Evolutionary conservation across 2,329 filamentous ascomycete species (phyloP).

Genomic region (Cordyceps fumosorosea): DNA sequence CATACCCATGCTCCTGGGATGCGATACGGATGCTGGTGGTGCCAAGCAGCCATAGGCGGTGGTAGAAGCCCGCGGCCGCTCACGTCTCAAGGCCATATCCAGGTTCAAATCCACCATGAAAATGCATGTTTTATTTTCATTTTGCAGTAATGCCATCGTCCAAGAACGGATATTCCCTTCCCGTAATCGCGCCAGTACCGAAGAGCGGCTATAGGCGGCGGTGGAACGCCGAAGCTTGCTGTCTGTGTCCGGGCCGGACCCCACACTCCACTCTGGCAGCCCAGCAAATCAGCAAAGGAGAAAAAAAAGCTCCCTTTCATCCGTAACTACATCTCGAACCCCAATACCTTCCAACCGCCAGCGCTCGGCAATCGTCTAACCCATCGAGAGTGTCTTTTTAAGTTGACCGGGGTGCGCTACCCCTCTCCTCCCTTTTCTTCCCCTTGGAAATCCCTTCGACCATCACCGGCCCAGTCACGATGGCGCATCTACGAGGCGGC

Average conservation of each 20-base stretch:
- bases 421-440: neutral
- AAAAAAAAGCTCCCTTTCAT: constrained; percentile 8
- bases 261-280: constrained; percentile 3
- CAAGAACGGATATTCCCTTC: neutral
- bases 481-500: constrained; percentile 29
- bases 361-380: neutral
- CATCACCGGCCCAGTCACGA: constrained; percentile 12
- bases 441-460: neutral
- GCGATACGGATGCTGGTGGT: neutral
- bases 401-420: neutral
- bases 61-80: neutral
- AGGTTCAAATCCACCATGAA: neutral
- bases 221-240: neutral
- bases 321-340: neutral
- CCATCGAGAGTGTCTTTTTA: neutral
- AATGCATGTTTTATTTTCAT: neutral
- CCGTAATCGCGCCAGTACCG: neutral
- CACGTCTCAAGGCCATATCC: neutral
- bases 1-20: neutral
- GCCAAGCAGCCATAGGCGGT: neutral
- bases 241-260: neutral
- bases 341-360: neutral
- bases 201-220: neutral
- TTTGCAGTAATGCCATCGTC: neutral
- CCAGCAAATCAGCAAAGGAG: neutral